These are phyloP conservation scores for Ogataea sp. DNA, from an alignment of 805 yeast genomes.

Conservation along the genomic window DNA sequence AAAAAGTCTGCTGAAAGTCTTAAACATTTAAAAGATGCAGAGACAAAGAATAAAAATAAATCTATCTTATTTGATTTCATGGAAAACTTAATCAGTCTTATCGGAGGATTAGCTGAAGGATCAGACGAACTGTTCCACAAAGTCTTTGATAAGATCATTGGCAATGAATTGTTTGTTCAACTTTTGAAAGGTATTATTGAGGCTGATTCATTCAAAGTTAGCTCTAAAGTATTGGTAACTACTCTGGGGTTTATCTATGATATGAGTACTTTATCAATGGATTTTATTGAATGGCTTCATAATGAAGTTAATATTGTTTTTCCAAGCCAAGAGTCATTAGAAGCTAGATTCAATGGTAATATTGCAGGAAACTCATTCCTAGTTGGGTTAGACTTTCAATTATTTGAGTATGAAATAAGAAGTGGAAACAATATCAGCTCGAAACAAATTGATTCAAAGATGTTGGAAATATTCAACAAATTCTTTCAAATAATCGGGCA, in stretches of 20 bases:
- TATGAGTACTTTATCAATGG: conserved; percentile 19
- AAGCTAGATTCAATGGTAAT: conserved; percentile 3
- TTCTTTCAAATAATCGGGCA: conserved; percentile 18
- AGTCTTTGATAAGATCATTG: background rate
- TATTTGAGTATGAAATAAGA: conserved; percentile 15
- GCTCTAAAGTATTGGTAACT: conserved; percentile 11
- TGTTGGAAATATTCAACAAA: conserved; percentile 11
- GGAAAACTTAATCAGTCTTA: conserved; percentile 65
- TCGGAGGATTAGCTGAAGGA: conserved; percentile 57
- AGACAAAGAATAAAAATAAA: conserved; percentile 22
- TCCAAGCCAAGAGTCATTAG: background rate
- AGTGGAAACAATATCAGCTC: conserved; percentile 3
- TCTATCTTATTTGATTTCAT: conserved; percentile 53
- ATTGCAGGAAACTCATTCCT: conserved; percentile 15
- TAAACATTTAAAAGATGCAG: conserved; percentile 26
- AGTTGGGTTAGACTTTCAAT: conserved; percentile 23
- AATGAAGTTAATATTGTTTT: conserved; percentile 5
- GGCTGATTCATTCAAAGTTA: conserved; percentile 9
- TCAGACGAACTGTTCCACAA: conserved; percentile 42
- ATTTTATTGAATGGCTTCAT: conserved; percentile 14
- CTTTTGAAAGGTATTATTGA: conserved; percentile 1
- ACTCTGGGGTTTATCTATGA: conserved; percentile 22
- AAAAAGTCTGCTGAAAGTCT: conserved; percentile 43
- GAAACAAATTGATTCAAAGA: conserved; percentile 13
- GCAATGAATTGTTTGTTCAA: background rate